Conservation (phyloP, 1,284 basidiomycete species). For the Ganoderma sinense region DNA sequence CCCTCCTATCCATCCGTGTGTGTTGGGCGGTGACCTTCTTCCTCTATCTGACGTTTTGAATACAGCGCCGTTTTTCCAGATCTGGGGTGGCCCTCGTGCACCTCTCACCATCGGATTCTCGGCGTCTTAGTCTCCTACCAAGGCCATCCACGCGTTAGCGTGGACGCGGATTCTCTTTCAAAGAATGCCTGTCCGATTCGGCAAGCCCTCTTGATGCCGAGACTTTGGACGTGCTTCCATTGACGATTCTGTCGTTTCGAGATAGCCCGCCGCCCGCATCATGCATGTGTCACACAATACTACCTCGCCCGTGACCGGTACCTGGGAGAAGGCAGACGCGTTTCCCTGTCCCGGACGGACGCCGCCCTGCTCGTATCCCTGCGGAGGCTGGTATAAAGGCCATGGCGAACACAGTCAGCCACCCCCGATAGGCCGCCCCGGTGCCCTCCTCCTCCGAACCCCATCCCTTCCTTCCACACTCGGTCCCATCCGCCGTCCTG, state of each 20-base stretch:
- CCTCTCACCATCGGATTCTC: neutral
- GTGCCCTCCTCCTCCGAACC: neutral
- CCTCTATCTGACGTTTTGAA: neutral
- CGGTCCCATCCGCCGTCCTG: neutral
- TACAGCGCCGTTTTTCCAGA: neutral
- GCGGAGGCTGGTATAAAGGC: neutral
- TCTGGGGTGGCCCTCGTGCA: neutral
- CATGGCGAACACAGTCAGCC: neutral
- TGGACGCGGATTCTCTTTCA: neutral
- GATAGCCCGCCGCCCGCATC: constrained; percentile 7
- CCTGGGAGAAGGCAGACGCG: constrained; percentile 6
- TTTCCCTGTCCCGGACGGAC: neutral
- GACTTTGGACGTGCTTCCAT: constrained; percentile 11
- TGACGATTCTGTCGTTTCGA: constrained; percentile 4
- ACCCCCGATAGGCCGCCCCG: neutral
- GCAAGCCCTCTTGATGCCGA: constrained; percentile 17
- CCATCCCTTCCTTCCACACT: neutral
- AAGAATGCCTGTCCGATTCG: neutral
- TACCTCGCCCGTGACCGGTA: constrained; percentile 17
- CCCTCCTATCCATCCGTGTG: neutral
- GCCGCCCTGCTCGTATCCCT: neutral
- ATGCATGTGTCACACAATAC: constrained; percentile 9
- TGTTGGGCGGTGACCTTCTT: neutral
- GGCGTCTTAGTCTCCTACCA: no score
- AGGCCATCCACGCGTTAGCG: no score